Conservation (phyloP, 1,284 basidiomycete genomes). For the Gomphus bonarii region DNA sequence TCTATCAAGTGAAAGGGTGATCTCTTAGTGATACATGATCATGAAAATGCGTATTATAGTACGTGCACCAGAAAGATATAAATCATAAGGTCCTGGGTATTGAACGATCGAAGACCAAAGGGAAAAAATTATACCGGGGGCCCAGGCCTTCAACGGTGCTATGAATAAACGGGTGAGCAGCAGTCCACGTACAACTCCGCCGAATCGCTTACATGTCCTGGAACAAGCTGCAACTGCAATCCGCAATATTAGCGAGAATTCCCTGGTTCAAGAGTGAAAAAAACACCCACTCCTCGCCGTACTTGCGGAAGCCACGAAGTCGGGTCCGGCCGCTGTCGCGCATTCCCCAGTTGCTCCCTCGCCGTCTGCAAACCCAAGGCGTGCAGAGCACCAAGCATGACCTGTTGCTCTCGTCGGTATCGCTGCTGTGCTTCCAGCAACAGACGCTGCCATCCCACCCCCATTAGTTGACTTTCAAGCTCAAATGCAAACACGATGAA, state of each 20-base stretch:
- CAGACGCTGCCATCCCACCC: conserved; percentile 32
- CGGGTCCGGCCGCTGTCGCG: conserved; percentile 32
- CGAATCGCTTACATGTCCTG: not conserved
- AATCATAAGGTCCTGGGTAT: conserved; percentile 2
- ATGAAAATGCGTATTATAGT: conserved; percentile 9
- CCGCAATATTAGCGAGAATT: not conserved
- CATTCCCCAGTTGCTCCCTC: conserved; percentile 36
- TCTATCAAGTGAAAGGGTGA: not conserved
- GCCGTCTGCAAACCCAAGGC: conserved; percentile 53
- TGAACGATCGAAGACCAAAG: not conserved
- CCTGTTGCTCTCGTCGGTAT: conserved; percentile 67
- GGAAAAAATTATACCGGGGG: not conserved
- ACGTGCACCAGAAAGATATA: not conserved
- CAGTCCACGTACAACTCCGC: not conserved
- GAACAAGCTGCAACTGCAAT: not conserved
- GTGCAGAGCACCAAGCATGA: conserved; percentile 73
- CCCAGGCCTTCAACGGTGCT: not conserved
- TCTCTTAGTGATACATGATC: conserved; percentile 2
- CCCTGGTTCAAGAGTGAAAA: not conserved
- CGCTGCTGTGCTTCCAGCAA: conserved; percentile 45
- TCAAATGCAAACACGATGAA: not conserved
- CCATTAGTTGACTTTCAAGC: conserved; percentile 10
- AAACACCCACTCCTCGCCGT: conserved; percentile 36
- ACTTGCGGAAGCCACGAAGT: conserved; percentile 54
- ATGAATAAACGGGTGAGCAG: not conserved